These are phyloP conservation scores for Penicillium herquei DNA, from an alignment of 495 filamentous ascomycete species.

Conservation along the genomic window DNA sequence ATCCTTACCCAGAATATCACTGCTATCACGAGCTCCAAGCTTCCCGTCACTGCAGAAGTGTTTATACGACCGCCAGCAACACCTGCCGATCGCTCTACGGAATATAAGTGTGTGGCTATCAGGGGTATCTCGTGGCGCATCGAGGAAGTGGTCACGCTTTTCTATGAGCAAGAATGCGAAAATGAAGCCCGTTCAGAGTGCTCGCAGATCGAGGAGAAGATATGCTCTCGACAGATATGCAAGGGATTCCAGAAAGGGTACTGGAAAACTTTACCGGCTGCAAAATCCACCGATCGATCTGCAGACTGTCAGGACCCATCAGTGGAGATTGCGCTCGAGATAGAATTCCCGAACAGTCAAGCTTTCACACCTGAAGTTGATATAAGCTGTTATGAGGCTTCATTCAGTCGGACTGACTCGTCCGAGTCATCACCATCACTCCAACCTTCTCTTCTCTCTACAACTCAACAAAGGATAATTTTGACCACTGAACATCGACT, in stretches of 20 bases:
- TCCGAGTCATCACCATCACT: neutral
- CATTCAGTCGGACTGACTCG: neutral
- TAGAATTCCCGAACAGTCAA: neutral
- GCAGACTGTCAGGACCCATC: neutral
- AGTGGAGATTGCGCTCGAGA: neutral
- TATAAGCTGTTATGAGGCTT: neutral
- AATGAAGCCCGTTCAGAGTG: neutral
- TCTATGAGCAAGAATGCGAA: neutral
- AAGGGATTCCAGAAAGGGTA: neutral
- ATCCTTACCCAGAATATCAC: neutral
- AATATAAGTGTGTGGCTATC: neutral
- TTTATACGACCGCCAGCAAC: neutral
- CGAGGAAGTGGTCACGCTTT: neutral
- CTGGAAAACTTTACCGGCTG: neutral
- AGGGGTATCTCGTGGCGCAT: neutral
- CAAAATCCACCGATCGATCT: neutral
- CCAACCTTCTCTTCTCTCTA: neutral
- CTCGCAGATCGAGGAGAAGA: neutral
- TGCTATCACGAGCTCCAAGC: neutral
- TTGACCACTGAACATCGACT: constrained; percentile 15
- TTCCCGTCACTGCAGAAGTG: neutral
- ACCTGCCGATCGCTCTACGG: neutral
- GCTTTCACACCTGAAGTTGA: neutral
- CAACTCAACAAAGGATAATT: constrained; percentile 1
- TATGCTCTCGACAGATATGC: neutral